A percentile compares a stretch with the other conserved stretches of the same genome.
Evolutionary conservation across 768 basidiomycete species (phyloP).

Genomic region (Suillus discolor): DNA sequence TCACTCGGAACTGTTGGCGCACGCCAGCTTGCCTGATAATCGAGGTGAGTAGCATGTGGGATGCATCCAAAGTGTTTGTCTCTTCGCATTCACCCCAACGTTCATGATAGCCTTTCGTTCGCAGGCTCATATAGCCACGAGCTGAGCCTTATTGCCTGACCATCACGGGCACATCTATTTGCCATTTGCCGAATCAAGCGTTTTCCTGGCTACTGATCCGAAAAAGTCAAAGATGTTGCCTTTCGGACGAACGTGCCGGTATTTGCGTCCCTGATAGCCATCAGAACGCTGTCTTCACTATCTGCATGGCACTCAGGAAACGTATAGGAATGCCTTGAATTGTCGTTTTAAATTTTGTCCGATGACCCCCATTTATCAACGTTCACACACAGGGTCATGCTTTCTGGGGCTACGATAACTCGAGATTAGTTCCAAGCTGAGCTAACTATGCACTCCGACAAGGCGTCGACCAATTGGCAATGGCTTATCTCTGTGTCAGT

Average conservation of each 20-base stretch:
- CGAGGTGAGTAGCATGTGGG: neutral
- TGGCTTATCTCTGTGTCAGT: neutral
- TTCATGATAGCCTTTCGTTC: neutral
- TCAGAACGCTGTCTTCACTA: neutral
- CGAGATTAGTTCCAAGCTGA: neutral
- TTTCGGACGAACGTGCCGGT: neutral
- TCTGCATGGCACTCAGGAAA: neutral
- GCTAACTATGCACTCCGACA: neutral
- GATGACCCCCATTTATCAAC: neutral
- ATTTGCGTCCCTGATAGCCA: neutral
- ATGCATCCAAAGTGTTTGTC: neutral
- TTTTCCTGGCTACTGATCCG: neutral
- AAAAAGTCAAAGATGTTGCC: neutral
- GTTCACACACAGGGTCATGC: neutral
- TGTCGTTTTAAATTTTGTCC: neutral
- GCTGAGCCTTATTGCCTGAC: neutral
- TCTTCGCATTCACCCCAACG: neutral
- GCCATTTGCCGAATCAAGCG: neutral
- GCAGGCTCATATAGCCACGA: neutral
- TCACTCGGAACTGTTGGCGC: too few relatives aligned
- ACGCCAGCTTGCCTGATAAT: neutral
- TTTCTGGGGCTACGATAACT: neutral
- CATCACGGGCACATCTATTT: constrained; percentile 1
- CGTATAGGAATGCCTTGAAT: neutral
- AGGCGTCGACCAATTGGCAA: neutral